phyloP scores from a whole-genome alignment of 768 basidiomycete species.

The Sarcodon aspratus region DNA sequence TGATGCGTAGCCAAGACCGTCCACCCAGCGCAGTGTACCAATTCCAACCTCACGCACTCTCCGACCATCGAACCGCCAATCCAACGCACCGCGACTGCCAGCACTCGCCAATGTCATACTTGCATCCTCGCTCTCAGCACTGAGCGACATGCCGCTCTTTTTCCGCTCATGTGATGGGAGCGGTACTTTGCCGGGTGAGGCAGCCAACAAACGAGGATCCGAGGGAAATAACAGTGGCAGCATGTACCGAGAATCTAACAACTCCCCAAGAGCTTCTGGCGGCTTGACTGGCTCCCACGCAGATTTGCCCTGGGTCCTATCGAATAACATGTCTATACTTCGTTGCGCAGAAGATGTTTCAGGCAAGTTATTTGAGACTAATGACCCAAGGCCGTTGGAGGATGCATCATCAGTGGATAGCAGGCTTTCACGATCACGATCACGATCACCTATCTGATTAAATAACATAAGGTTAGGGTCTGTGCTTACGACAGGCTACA shows the following conservation, averaged over 20 bases:
- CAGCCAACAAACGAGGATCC: constrained; percentile 67
- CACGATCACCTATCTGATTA: constrained; percentile 52
- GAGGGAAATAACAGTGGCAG: constrained; percentile 78
- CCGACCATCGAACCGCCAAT: constrained; percentile 49
- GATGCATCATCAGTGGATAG: constrained; percentile 32
- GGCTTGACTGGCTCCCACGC: constrained; percentile 71
- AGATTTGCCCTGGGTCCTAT: constrained; percentile 48
- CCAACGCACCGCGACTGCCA: constrained; percentile 27
- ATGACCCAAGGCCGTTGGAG: constrained; percentile 15
- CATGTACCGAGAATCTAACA: constrained; percentile 90
- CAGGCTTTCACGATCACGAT: constrained; percentile 54
- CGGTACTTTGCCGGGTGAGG: constrained; percentile 41
- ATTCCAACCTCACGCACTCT: constrained; percentile 52
- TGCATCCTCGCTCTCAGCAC: constrained; percentile 15
- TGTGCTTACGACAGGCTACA: not conserved
- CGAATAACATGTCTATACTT: constrained; percentile 74
- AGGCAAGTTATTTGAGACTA: constrained; percentile 17
- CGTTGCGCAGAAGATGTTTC: constrained; percentile 30
- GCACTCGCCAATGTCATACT: constrained; percentile 28
- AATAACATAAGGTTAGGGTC: not conserved
- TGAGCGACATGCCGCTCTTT: constrained; percentile 11
- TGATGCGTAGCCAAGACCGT: constrained; percentile 47
- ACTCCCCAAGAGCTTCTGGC: constrained; percentile 78
- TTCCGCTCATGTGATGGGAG: constrained; percentile 21
- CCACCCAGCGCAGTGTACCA: constrained; percentile 57